Evolutionary conservation across 768 basidiomycete species (phyloP).

Genomic region (Xerocomus potaroensis): DNA sequence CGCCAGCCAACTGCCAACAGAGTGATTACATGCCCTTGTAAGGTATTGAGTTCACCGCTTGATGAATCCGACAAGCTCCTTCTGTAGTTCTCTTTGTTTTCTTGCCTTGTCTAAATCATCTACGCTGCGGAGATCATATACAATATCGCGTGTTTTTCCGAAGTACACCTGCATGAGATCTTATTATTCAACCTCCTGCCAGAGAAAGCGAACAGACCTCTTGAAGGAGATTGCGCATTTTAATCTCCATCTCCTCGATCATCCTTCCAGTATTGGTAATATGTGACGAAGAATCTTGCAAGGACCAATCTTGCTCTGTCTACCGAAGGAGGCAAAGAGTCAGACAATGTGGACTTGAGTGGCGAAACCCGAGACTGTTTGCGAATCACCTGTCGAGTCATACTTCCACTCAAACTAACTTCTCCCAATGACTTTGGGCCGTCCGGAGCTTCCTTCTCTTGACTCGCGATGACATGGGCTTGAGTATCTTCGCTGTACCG

Average conservation of each 20-base stretch:
- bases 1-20: neutral
- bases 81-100: conserved; percentile 81
- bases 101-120: conserved; percentile 81
- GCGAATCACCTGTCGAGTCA: conserved; percentile 89
- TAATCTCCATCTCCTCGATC: conserved; percentile 99
- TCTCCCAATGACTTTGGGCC: conserved; percentile 65
- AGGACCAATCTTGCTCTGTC: conserved; percentile 83
- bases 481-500: conserved; percentile 33
- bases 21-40: conserved; percentile 10
- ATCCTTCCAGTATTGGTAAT: conserved; percentile 91
- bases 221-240: conserved; percentile 93
- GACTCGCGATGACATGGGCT: conserved; percentile 11
- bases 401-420: conserved; percentile 86
- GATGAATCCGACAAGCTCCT: conserved; percentile 85
- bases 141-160: conserved; percentile 94
- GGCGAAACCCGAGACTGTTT: conserved; percentile 4
- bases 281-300: conserved; percentile 79
- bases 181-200: conserved; percentile 7
- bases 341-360: conserved; percentile 3
- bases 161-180: conserved; percentile 75
- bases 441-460: conserved; percentile 36
- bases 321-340: conserved; percentile 29
- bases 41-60: conserved; percentile 47
- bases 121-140: conserved; percentile 85
- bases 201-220: conserved; percentile 46